Percentiles rank a stretch among this genome's conserved stretches.
These are phyloP conservation scores for Colletotrichum sp. DNA, from an alignment of 2,329 filamentous ascomycete genomes.

Conservation along the genomic window DNA sequence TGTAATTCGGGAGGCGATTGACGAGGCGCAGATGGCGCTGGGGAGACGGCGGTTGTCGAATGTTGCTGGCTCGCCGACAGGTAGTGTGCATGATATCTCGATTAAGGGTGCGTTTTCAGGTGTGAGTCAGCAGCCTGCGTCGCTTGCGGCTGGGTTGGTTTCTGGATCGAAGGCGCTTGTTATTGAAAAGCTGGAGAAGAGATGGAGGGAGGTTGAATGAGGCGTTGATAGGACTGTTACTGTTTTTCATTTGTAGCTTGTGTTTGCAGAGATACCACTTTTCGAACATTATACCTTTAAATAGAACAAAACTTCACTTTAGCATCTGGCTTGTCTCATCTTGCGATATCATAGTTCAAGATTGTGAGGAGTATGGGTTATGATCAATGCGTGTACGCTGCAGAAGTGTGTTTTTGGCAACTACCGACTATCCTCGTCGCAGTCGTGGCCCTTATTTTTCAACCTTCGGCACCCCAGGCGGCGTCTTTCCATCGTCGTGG, in stretches of 20 bases:
- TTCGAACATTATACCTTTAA: background rate
- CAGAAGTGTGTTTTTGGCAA: background rate
- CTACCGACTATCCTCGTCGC: background rate
- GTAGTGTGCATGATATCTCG: slow-evolving; percentile 20
- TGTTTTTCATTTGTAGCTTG: background rate
- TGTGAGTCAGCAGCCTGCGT: slow-evolving; percentile 27
- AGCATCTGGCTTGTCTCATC: rapidly evolving
- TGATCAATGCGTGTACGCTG: background rate
- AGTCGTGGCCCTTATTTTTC: background rate
- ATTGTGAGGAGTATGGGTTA: background rate
- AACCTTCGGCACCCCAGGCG: background rate
- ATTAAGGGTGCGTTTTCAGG: background rate
- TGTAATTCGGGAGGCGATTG: slow-evolving; percentile 29
- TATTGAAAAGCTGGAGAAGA: slow-evolving; percentile 33
- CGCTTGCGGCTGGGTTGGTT: slow-evolving; percentile 20
- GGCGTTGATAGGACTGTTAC: background rate
- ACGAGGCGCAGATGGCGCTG: slow-evolving; percentile 27
- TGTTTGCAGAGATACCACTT: slow-evolving; percentile 15
- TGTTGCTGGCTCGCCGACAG: slow-evolving; percentile 28
- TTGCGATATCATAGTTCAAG: background rate
- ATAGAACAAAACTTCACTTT: background rate
- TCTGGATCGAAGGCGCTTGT: slow-evolving; percentile 17
- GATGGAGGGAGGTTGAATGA: slow-evolving; percentile 39
- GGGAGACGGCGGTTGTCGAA: slow-evolving; percentile 30
- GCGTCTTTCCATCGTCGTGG: background rate